A percentile compares a stretch with the other conserved stretches of the same genome.
These are phyloP conservation scores for Ploettnerulaceae sp. DNA, from an alignment of 2,329 filamentous ascomycete genomes.

Conservation along the genomic window DNA sequence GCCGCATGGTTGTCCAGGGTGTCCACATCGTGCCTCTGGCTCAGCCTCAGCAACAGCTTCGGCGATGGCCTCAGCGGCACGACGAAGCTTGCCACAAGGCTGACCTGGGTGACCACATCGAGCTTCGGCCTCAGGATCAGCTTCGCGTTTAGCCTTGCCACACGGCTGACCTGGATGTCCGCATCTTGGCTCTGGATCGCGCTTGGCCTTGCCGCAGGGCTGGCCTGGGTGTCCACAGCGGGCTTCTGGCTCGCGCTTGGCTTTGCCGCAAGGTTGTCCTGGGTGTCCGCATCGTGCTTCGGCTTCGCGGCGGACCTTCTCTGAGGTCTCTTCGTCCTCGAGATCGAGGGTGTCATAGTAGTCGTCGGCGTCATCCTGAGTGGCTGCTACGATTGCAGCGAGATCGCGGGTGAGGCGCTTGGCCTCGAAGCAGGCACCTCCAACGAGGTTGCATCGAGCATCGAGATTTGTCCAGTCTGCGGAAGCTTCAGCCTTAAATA, in stretches of 20 bases:
- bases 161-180: conserved; percentile 19
- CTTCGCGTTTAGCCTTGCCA: conserved; percentile 14
- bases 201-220: conserved; percentile 19
- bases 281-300: conserved; percentile 20
- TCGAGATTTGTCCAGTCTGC: background rate
- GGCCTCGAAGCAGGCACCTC: conserved; percentile 41
- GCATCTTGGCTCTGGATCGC: conserved; percentile 7
- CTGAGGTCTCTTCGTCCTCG: conserved; percentile 3
- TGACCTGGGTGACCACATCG: conserved; percentile 26
- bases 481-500: background rate
- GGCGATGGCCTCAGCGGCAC: conserved; percentile 25
- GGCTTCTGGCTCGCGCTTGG: conserved; percentile 14
- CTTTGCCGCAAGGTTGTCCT: conserved; percentile 27
- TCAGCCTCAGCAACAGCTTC: conserved; percentile 15
- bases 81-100: conserved; percentile 29
- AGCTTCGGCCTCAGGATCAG: conserved; percentile 15
- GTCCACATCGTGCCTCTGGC: conserved; percentile 14
- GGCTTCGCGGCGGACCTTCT: conserved; percentile 7
- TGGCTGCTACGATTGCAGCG: conserved; percentile 29
- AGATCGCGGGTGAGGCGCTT: conserved; percentile 40
- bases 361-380: conserved; percentile 12
- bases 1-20: conserved; percentile 17
- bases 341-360: conserved; percentile 10
- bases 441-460: conserved; percentile 37
- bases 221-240: conserved; percentile 19